Evolutionary conservation across 192 early-diverging fungal genomes (phyloP).

Genomic region (Backusella sp.): DNA sequence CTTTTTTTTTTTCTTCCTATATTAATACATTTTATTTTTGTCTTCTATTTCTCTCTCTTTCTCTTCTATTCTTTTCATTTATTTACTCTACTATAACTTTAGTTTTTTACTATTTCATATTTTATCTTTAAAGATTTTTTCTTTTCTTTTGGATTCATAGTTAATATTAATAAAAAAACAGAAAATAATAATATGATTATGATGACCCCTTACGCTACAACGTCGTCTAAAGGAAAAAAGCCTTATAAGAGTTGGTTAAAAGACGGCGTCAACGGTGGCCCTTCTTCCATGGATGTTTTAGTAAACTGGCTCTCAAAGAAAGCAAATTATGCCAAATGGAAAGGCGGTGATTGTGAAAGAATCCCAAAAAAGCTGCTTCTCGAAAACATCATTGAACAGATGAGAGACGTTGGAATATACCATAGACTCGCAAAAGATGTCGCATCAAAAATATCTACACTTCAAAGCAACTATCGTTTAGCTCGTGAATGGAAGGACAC

Average conservation of each 20-base stretch:
- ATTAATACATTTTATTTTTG: background rate
- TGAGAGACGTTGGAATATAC: conserved; percentile 31
- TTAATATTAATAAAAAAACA: conserved; percentile 3
- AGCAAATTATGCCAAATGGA: conserved; percentile 32
- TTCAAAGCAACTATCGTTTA: conserved; percentile 33
- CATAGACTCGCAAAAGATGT: conserved; percentile 33
- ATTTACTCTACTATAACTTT: background rate
- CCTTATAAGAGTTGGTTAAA: conserved; percentile 36
- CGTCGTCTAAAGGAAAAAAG: conserved; percentile 29
- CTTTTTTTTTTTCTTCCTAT: conserved; percentile 8
- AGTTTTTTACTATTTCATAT: background rate
- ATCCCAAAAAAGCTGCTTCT: conserved; percentile 28
- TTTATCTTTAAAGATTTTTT: background rate
- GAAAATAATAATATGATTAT: conserved; percentile 19
- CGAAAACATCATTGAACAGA: conserved; percentile 27
- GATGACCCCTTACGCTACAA: conserved; percentile 25
- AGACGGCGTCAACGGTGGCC: conserved; percentile 29
- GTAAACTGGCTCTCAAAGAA: conserved; percentile 31
- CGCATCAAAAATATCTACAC: conserved; percentile 31
- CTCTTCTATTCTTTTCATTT: background rate
- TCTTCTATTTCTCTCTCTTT: background rate
- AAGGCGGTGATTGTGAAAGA: conserved; percentile 30
- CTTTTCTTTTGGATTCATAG: background rate
- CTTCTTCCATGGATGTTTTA: conserved; percentile 32
- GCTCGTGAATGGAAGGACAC: conserved; percentile 35